phyloP scores from a whole-genome alignment of 257 asterid genomes.

The Solanum sejunctum region DNA sequence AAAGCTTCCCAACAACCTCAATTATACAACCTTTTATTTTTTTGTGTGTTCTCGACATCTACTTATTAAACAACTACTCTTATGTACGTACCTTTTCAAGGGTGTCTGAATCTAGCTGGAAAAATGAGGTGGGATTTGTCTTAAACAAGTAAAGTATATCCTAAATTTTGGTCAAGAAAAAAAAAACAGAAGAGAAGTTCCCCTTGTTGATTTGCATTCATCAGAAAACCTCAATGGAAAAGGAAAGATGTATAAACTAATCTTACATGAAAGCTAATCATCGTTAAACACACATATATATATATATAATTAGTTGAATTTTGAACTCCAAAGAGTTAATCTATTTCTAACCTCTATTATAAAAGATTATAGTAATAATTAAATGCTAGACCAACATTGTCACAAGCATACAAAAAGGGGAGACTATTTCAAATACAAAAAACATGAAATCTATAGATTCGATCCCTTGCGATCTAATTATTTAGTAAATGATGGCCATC shows the following conservation, averaged over 20 bases:
- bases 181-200: not conserved
- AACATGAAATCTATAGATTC: not conserved
- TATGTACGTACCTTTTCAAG: conserved; percentile 3
- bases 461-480: not conserved
- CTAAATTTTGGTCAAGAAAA: not conserved
- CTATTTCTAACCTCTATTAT: not conserved
- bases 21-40: not conserved
- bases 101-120: conserved; percentile 53
- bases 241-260: not conserved
- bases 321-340: not conserved
- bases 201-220: not conserved
- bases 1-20: conserved; percentile 5
- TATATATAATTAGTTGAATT: not conserved
- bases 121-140: conserved; percentile 33
- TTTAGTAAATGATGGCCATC: not conserved
- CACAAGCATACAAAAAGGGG: not conserved
- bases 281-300: no score
- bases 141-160: conserved; percentile 1
- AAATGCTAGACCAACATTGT: not conserved
- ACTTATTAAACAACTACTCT: not conserved
- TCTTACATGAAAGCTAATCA: not conserved
- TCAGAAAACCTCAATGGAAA: not conserved
- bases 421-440: not conserved
- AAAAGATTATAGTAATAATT: not conserved
- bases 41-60: not conserved